These are phyloP conservation scores for Ascochyta clinopodiicola DNA, from an alignment of 2,329 filamentous ascomycete genomes.

Conservation along the genomic window DNA sequence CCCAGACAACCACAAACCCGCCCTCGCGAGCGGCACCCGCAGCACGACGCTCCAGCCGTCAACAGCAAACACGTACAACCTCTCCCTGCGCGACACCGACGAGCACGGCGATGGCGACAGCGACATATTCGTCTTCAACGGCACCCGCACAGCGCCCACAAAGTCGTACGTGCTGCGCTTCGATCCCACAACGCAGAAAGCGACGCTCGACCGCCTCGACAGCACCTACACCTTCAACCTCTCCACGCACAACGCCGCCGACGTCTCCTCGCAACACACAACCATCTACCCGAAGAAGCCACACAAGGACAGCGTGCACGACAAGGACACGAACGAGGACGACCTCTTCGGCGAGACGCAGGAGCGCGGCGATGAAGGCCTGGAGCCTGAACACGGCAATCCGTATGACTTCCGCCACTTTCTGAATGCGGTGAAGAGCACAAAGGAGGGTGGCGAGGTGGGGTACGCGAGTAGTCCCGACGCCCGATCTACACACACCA, in stretches of 20 bases:
- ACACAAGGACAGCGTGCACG: constrained; percentile 29
- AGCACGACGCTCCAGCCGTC: constrained; percentile 35
- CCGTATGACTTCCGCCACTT: constrained; percentile 60
- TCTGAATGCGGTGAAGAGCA: constrained; percentile 38
- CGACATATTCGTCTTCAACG: constrained; percentile 51
- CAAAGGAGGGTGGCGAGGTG: constrained; percentile 41
- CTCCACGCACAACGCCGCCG: constrained; percentile 69
- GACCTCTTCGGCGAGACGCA: constrained; percentile 36
- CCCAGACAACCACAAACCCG: constrained; percentile 56
- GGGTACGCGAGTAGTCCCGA: constrained; percentile 38
- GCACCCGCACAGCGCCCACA: constrained; percentile 40
- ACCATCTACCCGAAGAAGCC: constrained; percentile 61
- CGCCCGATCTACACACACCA: constrained; percentile 7
- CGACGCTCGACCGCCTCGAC: constrained; percentile 81
- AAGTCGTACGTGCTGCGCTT: constrained; percentile 69
- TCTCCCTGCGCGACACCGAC: constrained; percentile 39
- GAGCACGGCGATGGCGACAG: constrained; percentile 33
- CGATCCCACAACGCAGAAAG: constrained; percentile 74
- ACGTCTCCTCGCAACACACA: constrained; percentile 70
- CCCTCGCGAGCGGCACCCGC: constrained; percentile 38
- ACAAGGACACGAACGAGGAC: constrained; percentile 36
- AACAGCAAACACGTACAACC: constrained; percentile 34
- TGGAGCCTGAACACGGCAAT: constrained; percentile 52
- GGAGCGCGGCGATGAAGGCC: constrained; percentile 38
- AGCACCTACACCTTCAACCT: constrained; percentile 90